Base-by-base conservation (phyloP, 768 basidiomycete species). In the Boletales sp. region DNA sequence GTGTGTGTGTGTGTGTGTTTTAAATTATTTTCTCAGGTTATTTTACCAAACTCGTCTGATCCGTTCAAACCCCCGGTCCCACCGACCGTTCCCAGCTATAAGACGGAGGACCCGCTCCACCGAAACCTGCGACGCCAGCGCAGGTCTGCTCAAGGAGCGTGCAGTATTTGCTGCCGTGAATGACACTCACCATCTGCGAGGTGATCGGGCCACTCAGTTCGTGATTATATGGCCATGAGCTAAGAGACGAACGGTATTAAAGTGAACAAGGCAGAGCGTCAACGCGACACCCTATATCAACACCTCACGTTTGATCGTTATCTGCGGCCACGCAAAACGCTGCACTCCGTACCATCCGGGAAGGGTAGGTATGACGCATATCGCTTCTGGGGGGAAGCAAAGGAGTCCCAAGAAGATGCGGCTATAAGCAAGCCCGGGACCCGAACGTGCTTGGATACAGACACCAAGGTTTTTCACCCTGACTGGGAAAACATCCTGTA, bases 71-170 rank as follows among this genome's bases (percentile, higher is more conserved):
- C 31, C 49, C 60, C 28, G 31, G 13, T 33, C 36, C 34, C 32
- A 34, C 39, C 3, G 14, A 8, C 19, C 31, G 36, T 51, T 61
- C 59, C 50, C 58, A 58, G 45, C 48, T 17, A 7, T 34, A 17
- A 36, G 9, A 44, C 59, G 63, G 55, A 46, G 34, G 14, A 40
- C 41, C 39, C 62, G 63, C 55, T 41, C 12, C 30, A 57, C 62
- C 60, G 63, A 56, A 44, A 43, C n/a, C 30, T 42, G 62, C 57
- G 62, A 50, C 25, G 19, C 48, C 44, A 34, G 47, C 44, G 37
- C 33, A n/a, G 36, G 31, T 4, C 13, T 34, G 34, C 34, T 28
- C 25, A 5, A 7, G 25, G 25, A 28, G 25, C 25, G 25, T 28
- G 21, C 21, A 25, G 21, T 2, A 4, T 7, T 28, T 28, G 25